phyloP scores from a whole-genome alignment of 331 rosid genomes.

The Quercus lobata region DNA sequence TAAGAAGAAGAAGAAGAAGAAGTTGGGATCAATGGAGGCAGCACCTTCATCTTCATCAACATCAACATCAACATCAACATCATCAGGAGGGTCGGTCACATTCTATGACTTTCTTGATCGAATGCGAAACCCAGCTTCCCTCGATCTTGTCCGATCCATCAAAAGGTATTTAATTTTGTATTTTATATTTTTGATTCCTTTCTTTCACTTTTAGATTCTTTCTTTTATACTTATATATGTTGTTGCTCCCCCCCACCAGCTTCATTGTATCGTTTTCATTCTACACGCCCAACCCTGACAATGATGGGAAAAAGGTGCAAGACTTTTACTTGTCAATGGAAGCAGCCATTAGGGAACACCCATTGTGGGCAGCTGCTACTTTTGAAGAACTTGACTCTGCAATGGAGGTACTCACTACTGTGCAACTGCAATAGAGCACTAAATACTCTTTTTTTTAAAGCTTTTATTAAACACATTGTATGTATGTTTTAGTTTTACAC shows the following conservation, averaged over 20 bases:
- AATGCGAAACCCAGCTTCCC: constrained; percentile 76
- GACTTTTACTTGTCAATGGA: constrained; percentile 46
- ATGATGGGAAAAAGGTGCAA: constrained; percentile 41
- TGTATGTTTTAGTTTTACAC: too few relatives aligned
- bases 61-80: constrained; percentile 16
- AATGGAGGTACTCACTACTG: constrained; percentile 39
- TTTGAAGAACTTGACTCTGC: constrained; percentile 62
- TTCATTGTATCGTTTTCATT: constrained; percentile 50
- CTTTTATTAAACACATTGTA: too few relatives aligned
- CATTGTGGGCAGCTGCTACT: constrained; percentile 60
- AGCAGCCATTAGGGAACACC: constrained; percentile 51
- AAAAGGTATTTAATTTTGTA: constrained; percentile 34
- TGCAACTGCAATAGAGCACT: not conserved
- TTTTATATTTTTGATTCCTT: not conserved
- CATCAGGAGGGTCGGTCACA: constrained; percentile 13
- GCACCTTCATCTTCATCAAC: constrained; percentile 19
- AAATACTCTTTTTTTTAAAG: not conserved
- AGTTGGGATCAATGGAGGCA: constrained; percentile 34
- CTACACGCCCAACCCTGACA: constrained; percentile 35
- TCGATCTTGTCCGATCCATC: constrained; percentile 67
- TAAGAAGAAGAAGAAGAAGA: too few relatives aligned
- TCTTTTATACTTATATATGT: not conserved
- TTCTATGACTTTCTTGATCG: constrained; percentile 72
- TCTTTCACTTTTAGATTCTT: not conserved
- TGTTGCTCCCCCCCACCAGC: constrained; percentile 13